A percentile compares a stretch with the other conserved stretches of the same genome.
Conservation (phyloP, 1,139 yeast species). For the Scheffersomyces insectosa region DNA sequence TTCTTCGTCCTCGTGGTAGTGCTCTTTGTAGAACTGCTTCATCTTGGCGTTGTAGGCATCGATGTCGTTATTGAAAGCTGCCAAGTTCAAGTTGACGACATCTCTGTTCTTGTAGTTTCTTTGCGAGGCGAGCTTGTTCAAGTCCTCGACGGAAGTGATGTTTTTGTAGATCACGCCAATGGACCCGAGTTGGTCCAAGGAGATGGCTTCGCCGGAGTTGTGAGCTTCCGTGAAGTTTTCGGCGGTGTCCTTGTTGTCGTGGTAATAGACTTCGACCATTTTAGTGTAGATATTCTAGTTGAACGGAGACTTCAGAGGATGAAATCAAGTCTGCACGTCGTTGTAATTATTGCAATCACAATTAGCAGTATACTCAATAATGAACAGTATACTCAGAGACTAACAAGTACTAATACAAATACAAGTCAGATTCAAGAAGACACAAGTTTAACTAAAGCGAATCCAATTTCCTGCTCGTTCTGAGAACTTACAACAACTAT, state of each 20-base stretch:
- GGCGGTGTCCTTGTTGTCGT: slow-evolving; percentile 61
- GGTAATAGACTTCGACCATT: slow-evolving; percentile 63
- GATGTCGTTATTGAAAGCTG: slow-evolving; percentile 63
- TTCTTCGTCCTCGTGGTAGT: slow-evolving; percentile 96
- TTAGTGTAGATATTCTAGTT: slow-evolving; percentile 1
- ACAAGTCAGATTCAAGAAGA: too few species aligned
- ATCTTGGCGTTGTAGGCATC: slow-evolving; percentile 64
- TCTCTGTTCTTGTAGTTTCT: slow-evolving; percentile 84
- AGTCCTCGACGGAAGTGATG: slow-evolving; percentile 53
- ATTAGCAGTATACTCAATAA: too few species aligned
- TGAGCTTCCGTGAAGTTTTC: slow-evolving; percentile 74
- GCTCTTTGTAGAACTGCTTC: slow-evolving; percentile 76
- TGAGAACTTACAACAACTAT: too few species aligned
- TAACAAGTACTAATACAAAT: too few species aligned
- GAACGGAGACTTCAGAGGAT: background rate
- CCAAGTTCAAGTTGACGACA: slow-evolving; percentile 59
- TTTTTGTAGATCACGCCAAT: slow-evolving; percentile 74
- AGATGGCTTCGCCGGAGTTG: slow-evolving; percentile 63
- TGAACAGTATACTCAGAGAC: too few species aligned
- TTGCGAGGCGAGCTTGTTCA: slow-evolving; percentile 64
- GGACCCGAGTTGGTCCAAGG: slow-evolving; percentile 47
- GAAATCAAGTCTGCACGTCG: too few species aligned
- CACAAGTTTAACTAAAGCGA: too few species aligned
- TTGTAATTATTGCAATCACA: too few species aligned
- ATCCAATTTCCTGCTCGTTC: too few species aligned